Conservation (phyloP, 345 rosid genomes). For the Salix arbutifolia region DNA sequence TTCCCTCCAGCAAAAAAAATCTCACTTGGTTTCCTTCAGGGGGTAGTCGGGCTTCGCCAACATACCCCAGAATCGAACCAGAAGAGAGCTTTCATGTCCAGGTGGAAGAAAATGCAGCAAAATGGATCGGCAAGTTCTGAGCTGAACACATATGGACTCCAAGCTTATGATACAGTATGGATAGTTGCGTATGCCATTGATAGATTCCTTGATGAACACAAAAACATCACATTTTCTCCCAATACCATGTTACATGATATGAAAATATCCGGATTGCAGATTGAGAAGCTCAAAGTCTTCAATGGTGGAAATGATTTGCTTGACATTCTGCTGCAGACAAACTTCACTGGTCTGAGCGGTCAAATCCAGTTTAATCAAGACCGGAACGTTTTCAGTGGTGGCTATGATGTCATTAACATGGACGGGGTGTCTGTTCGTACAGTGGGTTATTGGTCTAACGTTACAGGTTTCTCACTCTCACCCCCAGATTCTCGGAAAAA, state of each 20-base stretch:
- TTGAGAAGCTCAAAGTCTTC: conserved; percentile 56
- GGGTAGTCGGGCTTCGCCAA: conserved; percentile 70
- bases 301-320: conserved; percentile 50
- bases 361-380: conserved; percentile 51
- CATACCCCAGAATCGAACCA: conserved; percentile 50
- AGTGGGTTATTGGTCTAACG: conserved; percentile 70
- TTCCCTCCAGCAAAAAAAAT: conserved; percentile 27
- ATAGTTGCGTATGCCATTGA: conserved; percentile 56
- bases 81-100: conserved; percentile 42
- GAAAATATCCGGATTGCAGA: conserved; percentile 29
- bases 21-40: conserved; percentile 39
- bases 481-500: conserved; percentile 40
- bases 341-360: conserved; percentile 77
- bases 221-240: conserved; percentile 55
- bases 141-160: conserved; percentile 58
- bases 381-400: conserved; percentile 39
- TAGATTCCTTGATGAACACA: conserved; percentile 41
- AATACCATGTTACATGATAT: conserved; percentile 28
- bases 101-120: conserved; percentile 48
- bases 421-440: conserved; percentile 32
- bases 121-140: conserved; percentile 37
- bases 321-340: conserved; percentile 44
- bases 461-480: conserved; percentile 48
- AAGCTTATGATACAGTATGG: conserved; percentile 93
- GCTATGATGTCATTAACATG: conserved; percentile 76